Evolutionary conservation across 2,329 filamentous ascomycete species (phyloP).

Genomic region (Byssoonygena ceratinophila): DNA sequence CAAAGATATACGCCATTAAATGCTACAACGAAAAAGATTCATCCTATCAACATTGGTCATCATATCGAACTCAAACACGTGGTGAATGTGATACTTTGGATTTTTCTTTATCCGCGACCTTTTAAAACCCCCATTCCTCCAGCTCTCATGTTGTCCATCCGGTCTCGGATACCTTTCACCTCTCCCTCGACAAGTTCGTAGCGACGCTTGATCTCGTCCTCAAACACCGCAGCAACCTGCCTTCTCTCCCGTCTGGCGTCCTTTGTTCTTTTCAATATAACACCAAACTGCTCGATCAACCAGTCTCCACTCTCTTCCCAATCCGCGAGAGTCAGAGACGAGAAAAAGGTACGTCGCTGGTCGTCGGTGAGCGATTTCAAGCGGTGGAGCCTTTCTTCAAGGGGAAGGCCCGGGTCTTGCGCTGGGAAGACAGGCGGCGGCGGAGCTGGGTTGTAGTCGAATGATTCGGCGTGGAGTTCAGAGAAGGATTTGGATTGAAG

Average conservation of each 20-base stretch:
- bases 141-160: constrained; percentile 44
- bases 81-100: not conserved
- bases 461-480: constrained; percentile 42
- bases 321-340: constrained; percentile 42
- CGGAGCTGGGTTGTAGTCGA: constrained; percentile 35
- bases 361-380: constrained; percentile 29
- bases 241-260: constrained; percentile 45
- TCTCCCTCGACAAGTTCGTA: constrained; percentile 43
- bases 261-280: constrained; percentile 43
- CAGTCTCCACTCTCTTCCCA: constrained; percentile 55
- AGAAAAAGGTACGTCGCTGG: constrained; percentile 43
- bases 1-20: constrained; percentile 11
- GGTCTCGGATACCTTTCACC: constrained; percentile 39
- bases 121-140: constrained; percentile 46
- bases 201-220: constrained; percentile 45
- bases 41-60: not conserved
- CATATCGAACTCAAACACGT: not conserved
- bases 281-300: constrained; percentile 46
- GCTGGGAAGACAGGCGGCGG: constrained; percentile 20
- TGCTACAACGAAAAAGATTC: not conserved
- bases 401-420: constrained; percentile 19
- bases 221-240: constrained; percentile 43
- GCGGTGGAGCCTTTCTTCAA: constrained; percentile 31
- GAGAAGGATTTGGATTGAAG: constrained; percentile 40
- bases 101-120: constrained; percentile 21